Evolutionary conservation across 1,139 yeast genomes (phyloP), one percentile per base, ranked within the genome.

Genomic region (Candida anutae): DNA sequence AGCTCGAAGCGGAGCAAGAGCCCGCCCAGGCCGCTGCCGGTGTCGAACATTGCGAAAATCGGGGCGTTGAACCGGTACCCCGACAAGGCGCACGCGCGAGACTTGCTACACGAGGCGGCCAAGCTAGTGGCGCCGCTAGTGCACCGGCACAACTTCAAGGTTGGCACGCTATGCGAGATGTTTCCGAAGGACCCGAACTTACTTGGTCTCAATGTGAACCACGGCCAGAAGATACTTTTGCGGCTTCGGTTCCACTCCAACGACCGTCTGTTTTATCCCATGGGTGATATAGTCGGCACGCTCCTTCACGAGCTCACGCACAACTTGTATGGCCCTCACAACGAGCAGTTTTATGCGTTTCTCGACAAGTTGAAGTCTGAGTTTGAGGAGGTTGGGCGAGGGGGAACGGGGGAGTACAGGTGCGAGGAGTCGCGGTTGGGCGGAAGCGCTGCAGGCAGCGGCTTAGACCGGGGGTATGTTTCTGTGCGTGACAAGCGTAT

Each of bases 301-400:
- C 71, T 87, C 74, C 59, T 90, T 8, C 98, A 90, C 50, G 98
- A 90, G 49, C 59, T 90, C 25, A 73, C 87, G 2, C 98, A 90
- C 47, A 88, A 85, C 49, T 47, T 66, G 16, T 61, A 61, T 43
- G 95, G 95, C 0, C 80, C 94, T 0, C 98, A 90, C 47, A 81
- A 90, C 53, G 71, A 60, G 13, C 57, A 55, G 36, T 90, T 90
- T 48, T 84, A 84, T 46, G 59, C 58, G 29, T 68, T 69, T 30
- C 51, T 85, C 41, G 88, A 81, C 31, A 74, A 70, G 33, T 58
- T 83, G 30, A 70, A 69, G 35, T 58, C 55, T 2, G 71, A 81
- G 35, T 79, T 70, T 46, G 76, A 77, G 44, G 64, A 62, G 14
- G 50, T 77, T 20, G 45, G 52, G 3, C 67, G 77, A 24, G 47